Base-by-base conservation (phyloP, 768 basidiomycete genomes). In the Boletales sp. region DNA sequence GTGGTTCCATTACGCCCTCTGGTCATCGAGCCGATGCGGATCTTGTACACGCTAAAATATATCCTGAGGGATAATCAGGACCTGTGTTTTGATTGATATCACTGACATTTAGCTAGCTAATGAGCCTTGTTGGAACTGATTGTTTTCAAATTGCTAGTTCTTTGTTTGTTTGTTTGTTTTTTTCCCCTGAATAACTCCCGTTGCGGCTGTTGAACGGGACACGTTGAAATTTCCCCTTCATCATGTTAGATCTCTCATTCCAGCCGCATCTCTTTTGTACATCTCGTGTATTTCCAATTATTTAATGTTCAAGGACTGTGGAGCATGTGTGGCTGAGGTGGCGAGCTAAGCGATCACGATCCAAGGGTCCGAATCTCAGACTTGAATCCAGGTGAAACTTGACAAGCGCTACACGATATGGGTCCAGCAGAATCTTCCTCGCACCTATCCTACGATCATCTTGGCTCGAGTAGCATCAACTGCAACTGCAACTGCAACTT, bases 261-360 rank as follows among this genome's bases (percentile, higher is more conserved):
- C 32, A 32, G n/a, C 37, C 15, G 13, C 31, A 31, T 12, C 47
- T 25, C 25, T 37, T 46, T 30, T 17, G 7, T 46, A 47, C 50
- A 55, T 50, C 32, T 19, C 17, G 6, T 50, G 55, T 61, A 54
- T 48, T 39, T 40, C 31, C 46, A 44, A n/a, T n/a, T n/a, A n/a
- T n/a, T n/a, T n/a, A n/a, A 25, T 35, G 17, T 45, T 3, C n/a
- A 12, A 37, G 46, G 4, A 21, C 5, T 39, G 17, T 36, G 45
- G 41, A 56, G 19, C 14, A n/a, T 54, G 19, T 54, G 34, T 18
- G 41, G 41, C 32, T n/a, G 17, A 8, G 35, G 14, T 35, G 34
- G 1, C 4, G 25, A 34, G 33, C 14, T 15, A 37, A 37, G 12
- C 12, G 36, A 44, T 37, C 36, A 12, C 30, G 30, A 12, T 13